Base-by-base conservation (phyloP, 768 basidiomycete genomes). In the Suillus cothurnatus region DNA sequence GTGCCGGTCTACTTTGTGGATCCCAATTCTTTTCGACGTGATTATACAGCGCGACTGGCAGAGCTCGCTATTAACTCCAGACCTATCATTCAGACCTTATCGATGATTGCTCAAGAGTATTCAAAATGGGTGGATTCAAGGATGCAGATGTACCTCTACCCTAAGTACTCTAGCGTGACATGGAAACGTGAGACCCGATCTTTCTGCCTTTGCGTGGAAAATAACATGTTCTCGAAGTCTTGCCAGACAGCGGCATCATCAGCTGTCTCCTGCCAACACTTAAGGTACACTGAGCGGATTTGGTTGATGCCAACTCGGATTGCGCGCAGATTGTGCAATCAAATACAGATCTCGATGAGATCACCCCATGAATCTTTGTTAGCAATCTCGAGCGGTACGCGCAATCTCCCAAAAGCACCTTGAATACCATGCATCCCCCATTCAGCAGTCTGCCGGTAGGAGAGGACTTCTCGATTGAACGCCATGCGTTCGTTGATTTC, bases 21-120 rank as follows among this genome's bases (percentile, higher is more conserved):
- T 75, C 87, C 91, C 36, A n/a, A n/a, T n/a, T n/a, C n/a, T n/a
- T n/a, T n/a, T n/a, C n/a, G n/a, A n/a, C n/a, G n/a, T n/a, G n/a
- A n/a, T n/a, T n/a, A n/a, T n/a, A n/a, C n/a, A n/a, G n/a, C n/a
- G n/a, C n/a, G n/a, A n/a, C n/a, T n/a, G 62, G 81, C 86, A 71
- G 87, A 90, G 68, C 89, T 99, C 68, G 93, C 88, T 59, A 89
- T 95, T 83, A 99, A 99, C 80, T 97, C 95, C 70, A 90, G 95
- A 72, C 91, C 94, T 12, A 88, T 97, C 67, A 99, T 99, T 69
- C 94, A 97, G 80, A 86, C 85, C 66, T 79, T 99, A 19, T 98
- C 97, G 38, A 89, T 95, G 85, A 86, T 93, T 70, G 97, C 97
- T 62, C 92, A 94, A 79, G 92, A 97, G 63, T 90, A 91, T 75